These are phyloP conservation scores for Tremella yokohamensis DNA, from an alignment of 768 basidiomycete species.

Conservation along the genomic window DNA sequence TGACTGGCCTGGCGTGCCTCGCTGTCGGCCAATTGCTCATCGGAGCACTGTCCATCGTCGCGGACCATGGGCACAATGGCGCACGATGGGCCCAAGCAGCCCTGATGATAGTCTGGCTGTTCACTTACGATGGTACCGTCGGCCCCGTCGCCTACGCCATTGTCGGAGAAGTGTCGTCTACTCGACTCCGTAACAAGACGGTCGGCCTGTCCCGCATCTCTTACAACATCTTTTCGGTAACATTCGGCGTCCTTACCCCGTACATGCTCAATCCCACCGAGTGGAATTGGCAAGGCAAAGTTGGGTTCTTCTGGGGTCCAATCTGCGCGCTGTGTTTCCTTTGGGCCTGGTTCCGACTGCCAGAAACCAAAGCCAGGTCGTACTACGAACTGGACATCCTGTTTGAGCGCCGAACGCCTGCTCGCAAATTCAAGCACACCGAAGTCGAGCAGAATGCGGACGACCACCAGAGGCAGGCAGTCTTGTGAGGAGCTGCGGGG, in stretches of 20 bases:
- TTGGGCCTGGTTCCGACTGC: slow-evolving; percentile 38
- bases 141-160: slow-evolving; percentile 38
- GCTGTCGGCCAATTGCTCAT: slow-evolving; percentile 18
- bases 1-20: slow-evolving; percentile 16
- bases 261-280: slow-evolving; percentile 31
- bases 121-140: slow-evolving; percentile 35
- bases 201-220: slow-evolving; percentile 32
- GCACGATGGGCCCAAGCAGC: slow-evolving; percentile 20
- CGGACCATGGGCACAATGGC: slow-evolving; percentile 26
- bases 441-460: slow-evolving; percentile 7
- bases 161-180: slow-evolving; percentile 36
- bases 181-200: slow-evolving; percentile 43
- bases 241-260: slow-evolving; percentile 28
- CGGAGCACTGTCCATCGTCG: slow-evolving; percentile 23
- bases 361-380: slow-evolving; percentile 39
- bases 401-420: slow-evolving; percentile 32
- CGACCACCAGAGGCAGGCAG: background rate
- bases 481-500: background rate
- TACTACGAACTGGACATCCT: slow-evolving; percentile 44
- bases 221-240: slow-evolving; percentile 18
- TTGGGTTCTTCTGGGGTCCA: slow-evolving; percentile 39
- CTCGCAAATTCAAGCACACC: slow-evolving; percentile 24
- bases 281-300: slow-evolving; percentile 16
- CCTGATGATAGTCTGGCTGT: slow-evolving; percentile 14
- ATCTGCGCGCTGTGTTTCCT: slow-evolving; percentile 21